Conservation (phyloP, 768 basidiomycete genomes). For the Leccinum uliginosum region DNA sequence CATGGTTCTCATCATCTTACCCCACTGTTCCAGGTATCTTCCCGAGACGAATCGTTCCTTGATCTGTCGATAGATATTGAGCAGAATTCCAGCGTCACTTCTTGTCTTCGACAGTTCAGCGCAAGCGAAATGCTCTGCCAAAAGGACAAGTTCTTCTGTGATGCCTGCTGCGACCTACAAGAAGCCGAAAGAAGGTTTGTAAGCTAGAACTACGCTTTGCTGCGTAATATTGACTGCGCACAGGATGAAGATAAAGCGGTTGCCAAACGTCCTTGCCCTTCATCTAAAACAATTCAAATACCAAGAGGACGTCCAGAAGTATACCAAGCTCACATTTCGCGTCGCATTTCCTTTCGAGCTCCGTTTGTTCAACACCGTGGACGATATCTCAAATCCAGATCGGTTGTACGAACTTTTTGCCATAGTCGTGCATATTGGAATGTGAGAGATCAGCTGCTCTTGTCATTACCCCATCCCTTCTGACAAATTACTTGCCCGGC, state of each 20-base stretch:
- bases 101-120: conserved; percentile 94
- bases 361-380: conserved; percentile 94
- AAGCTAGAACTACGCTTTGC: neutral
- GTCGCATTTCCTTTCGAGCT: conserved; percentile 96
- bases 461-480: conserved; percentile 1
- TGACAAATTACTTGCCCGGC: conserved; percentile 13
- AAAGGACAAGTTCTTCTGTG: conserved; percentile 98
- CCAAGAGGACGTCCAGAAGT: conserved; percentile 84
- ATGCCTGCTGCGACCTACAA: conserved; percentile 92
- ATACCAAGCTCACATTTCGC: conserved; percentile 94
- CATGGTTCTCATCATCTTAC: conserved; percentile 11
- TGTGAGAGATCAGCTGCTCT: conserved; percentile 52
- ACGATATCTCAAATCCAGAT: conserved; percentile 89
- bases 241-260: conserved; percentile 98
- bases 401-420: conserved; percentile 92
- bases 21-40: conserved; percentile 57
- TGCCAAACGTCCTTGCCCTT: conserved; percentile 92
- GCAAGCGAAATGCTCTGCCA: conserved; percentile 98
- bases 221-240: conserved; percentile 6
- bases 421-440: conserved; percentile 98
- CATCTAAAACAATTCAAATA: conserved; percentile 99
- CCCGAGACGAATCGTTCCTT: conserved; percentile 93
- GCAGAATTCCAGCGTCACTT: conserved; percentile 94
- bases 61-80: conserved; percentile 99
- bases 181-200: conserved; percentile 93